phyloP scores from a whole-genome alignment of 2,329 filamentous ascomycete species.

The Calonectria pseudoreteaudii region DNA sequence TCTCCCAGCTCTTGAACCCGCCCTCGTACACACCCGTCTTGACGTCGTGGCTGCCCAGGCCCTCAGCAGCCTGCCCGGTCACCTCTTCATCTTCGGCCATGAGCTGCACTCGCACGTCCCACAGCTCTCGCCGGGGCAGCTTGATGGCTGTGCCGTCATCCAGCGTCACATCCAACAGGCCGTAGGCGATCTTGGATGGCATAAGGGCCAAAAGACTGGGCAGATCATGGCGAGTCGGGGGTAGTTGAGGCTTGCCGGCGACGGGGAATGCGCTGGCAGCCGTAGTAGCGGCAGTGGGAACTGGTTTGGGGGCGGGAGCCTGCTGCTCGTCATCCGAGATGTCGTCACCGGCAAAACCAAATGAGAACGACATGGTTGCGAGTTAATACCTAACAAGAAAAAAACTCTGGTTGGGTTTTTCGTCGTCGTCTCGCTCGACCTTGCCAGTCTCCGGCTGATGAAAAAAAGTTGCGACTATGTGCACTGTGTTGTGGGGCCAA shows the following conservation, averaged over 20 bases:
- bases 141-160: constrained; percentile 65
- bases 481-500: constrained; percentile 44
- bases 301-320: constrained; percentile 33
- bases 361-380: constrained; percentile 64
- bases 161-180: constrained; percentile 67
- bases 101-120: constrained; percentile 84
- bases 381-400: background rate
- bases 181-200: constrained; percentile 81
- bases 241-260: constrained; percentile 69
- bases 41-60: constrained; percentile 77
- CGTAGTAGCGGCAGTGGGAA: constrained; percentile 40
- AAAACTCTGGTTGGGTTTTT: constrained; percentile 15
- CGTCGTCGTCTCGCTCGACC: background rate
- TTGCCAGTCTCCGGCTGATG: background rate
- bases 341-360: constrained; percentile 73
- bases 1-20: constrained; percentile 92
- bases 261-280: constrained; percentile 67
- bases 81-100: constrained; percentile 76
- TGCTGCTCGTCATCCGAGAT: constrained; percentile 61
- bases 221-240: constrained; percentile 64
- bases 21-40: constrained; percentile 87
- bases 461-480: constrained; percentile 38
- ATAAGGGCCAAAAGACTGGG: constrained; percentile 66
- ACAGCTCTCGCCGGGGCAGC: constrained; percentile 81
- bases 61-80: constrained; percentile 52